Conservation (phyloP, 2,329 filamentous ascomycete genomes). For the Trichophyton rubrum region DNA sequence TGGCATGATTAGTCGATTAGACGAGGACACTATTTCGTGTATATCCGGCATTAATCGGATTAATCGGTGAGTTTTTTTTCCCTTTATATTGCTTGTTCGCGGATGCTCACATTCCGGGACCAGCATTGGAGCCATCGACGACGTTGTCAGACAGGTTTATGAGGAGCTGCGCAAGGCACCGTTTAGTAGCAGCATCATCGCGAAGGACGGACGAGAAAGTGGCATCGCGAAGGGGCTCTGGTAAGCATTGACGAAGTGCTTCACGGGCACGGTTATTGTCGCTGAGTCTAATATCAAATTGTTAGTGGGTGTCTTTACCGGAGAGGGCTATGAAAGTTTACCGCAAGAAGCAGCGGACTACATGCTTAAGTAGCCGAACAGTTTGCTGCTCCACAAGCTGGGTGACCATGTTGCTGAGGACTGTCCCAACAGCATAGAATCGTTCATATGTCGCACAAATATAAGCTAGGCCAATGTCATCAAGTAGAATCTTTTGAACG, state of each 20-base stretch:
- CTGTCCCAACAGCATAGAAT: slow-evolving; percentile 95
- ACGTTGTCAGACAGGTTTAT: slow-evolving; percentile 93
- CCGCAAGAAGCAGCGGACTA: slow-evolving; percentile 93
- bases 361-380: slow-evolving; percentile 87
- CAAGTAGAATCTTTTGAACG: slow-evolving; percentile 94
- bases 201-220: slow-evolving; percentile 94
- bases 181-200: slow-evolving; percentile 93
- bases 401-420: slow-evolving; percentile 96
- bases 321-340: slow-evolving; percentile 33
- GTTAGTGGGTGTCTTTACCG: background rate
- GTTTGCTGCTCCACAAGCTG: slow-evolving; percentile 97
- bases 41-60: slow-evolving; percentile 9
- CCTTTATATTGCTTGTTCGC: slow-evolving; percentile 13
- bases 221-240: slow-evolving; percentile 94
- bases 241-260: slow-evolving; percentile 86
- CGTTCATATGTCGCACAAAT: slow-evolving; percentile 98
- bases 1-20: background rate
- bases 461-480: slow-evolving; percentile 93
- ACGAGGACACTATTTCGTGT: slow-evolving; percentile 8
- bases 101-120: slow-evolving; percentile 25
- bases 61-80: too few species aligned
- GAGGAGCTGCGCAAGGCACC: slow-evolving; percentile 89
- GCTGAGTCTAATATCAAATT: slow-evolving; percentile 52
- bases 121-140: slow-evolving; percentile 37
- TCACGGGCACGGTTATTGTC: slow-evolving; percentile 94